Base-by-base conservation (phyloP, 139 green algal species). In the Micractinium sp. region DNA sequence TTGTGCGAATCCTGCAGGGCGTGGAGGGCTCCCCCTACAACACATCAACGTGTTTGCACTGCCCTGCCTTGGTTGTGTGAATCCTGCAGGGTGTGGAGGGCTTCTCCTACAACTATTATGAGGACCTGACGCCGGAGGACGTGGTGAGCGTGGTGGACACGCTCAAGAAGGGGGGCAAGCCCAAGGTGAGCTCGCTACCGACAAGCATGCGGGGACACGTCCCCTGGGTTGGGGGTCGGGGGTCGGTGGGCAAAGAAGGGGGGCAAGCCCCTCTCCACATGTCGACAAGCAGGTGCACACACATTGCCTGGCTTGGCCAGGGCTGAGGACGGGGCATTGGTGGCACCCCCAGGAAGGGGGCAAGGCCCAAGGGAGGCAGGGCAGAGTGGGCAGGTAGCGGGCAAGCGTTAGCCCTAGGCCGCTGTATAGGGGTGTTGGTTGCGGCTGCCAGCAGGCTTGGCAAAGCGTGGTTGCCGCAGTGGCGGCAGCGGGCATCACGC, bases 51-150 rank as follows among this genome's bases (percentile, higher is more conserved):
- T 56, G 47, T 56, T 5, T 56, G 47, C 9, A 56, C 47, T n/a
- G n/a, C n/a, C n/a, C 47, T 56, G 47, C 47, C 47, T 56, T 56
- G 47, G 9, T 9, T n/a, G n/a, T n/a, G n/a, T n/a, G 9, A 56
- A 56, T 56, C 2, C 5, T 47, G 74, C 74, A 80, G 69, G 96
- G 95, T 19, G 94, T 97, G 19, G 95, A 97, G 75, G 95, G 95
- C 82, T 98, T 98, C 93, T 91, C 88, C 27, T 98, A 99, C 95
- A 96, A 90, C 87, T 99, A 98, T 92, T 98, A 98, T 85, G 97
- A 99, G 94, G 98, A 99, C 91, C 92, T 99, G 7, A 99, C 98
- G 0, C 95, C 98, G 1, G 89, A 92, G 36, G 95, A 97, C 77
- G 93, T 91, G 0, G 81, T 98, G 4, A 63, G 85, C 22, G 97